A percentile compares a stretch with the other conserved stretches of the same genome.
Conservation (phyloP, 2,329 filamentous ascomycete species). For the Paecilomyces sp. region DNA sequence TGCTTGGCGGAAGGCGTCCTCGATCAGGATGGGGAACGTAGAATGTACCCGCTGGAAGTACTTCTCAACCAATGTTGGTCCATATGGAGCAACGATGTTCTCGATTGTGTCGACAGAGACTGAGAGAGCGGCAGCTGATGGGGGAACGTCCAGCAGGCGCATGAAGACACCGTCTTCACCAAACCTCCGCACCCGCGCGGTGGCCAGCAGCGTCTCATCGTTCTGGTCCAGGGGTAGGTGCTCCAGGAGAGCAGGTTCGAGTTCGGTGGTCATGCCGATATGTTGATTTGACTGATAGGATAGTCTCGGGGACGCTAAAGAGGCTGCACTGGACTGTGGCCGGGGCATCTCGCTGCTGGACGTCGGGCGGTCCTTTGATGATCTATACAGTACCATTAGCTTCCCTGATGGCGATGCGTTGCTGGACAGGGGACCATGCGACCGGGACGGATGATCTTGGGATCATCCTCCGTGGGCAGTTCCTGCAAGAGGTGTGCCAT, state of each 20-base stretch:
- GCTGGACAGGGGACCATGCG: neutral
- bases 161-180: constrained; percentile 35
- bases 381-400: constrained; percentile 11
- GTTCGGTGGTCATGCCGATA: constrained; percentile 36
- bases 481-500: constrained; percentile 7
- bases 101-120: constrained; percentile 35
- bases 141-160: constrained; percentile 27
- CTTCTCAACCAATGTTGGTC: constrained; percentile 36
- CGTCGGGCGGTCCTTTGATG: constrained; percentile 14
- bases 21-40: constrained; percentile 35
- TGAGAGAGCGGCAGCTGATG: constrained; percentile 23
- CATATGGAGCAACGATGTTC: constrained; percentile 36
- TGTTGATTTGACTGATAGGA: constrained; percentile 33
- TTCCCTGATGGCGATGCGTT: neutral
- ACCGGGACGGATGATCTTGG: neutral
- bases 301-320: constrained; percentile 21
- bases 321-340: constrained; percentile 3
- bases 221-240: constrained; percentile 34
- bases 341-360: constrained; percentile 14
- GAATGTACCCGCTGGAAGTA: constrained; percentile 39
- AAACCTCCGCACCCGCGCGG: constrained; percentile 30
- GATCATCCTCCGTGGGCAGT: neutral
- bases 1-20: constrained; percentile 36
- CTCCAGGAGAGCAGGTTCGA: constrained; percentile 33
- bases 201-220: constrained; percentile 29